phyloP scores from a whole-genome alignment of 331 rosid genomes.

The Telfairia occidentalis region DNA sequence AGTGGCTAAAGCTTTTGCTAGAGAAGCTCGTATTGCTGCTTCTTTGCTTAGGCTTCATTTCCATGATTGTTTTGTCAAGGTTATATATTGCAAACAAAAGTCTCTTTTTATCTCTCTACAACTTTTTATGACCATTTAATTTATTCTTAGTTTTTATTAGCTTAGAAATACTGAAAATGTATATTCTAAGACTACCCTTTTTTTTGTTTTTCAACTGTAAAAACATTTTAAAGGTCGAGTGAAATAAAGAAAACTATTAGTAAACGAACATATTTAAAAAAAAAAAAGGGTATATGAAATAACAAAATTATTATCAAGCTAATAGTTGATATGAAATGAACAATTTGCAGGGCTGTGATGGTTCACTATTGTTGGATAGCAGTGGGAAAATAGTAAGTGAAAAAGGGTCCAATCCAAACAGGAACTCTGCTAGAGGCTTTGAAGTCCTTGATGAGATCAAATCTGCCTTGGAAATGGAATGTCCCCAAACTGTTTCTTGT shows the following conservation, averaged over 20 bases:
- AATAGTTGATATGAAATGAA: not conserved
- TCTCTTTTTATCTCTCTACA: not conserved
- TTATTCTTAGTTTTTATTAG: not conserved
- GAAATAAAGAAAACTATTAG: too few relatives aligned
- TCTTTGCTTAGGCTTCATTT: constrained; percentile 17
- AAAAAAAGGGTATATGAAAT: too few relatives aligned
- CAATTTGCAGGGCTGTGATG: constrained; percentile 68
- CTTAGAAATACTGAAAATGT: too few relatives aligned
- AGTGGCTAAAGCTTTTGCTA: constrained; percentile 6
- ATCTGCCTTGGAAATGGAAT: constrained; percentile 31
- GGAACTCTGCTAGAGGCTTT: constrained; percentile 61
- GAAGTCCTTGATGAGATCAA: constrained; percentile 71
- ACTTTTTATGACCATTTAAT: too few relatives aligned
- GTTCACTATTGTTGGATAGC: constrained; percentile 54
- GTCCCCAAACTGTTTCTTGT: constrained; percentile 69
- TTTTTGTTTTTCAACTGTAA: too few relatives aligned
- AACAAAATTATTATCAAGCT: not conserved
- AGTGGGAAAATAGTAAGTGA: constrained; percentile 45
- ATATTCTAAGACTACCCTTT: too few relatives aligned
- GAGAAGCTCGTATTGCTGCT: constrained; percentile 15
- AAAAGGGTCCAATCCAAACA: constrained; percentile 57
- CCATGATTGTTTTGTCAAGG: constrained; percentile 19
- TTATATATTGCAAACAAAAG: not conserved
- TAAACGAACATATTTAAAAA: too few relatives aligned
- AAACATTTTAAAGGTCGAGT: too few relatives aligned